Percentiles rank a stretch among this genome's conserved stretches.
Evolutionary conservation across 176 grass and related monocot species (phyloP).

Genomic region (Zizania latifolia): DNA sequence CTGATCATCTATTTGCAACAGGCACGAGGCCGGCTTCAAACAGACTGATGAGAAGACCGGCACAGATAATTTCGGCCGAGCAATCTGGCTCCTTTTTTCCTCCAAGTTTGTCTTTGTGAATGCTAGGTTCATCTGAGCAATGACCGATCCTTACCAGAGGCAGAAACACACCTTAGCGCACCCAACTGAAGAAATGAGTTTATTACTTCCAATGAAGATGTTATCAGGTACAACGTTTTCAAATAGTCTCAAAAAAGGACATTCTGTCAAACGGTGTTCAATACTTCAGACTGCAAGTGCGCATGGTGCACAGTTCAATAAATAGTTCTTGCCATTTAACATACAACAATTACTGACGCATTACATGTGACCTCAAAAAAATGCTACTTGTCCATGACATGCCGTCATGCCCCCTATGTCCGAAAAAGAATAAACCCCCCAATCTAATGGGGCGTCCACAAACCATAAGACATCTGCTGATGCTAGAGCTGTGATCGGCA

Average conservation of each 20-base stretch:
- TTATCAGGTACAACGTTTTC: background rate
- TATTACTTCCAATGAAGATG: background rate
- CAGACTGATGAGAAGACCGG: too few relatives aligned
- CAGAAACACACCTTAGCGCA: background rate
- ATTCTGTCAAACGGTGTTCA: background rate
- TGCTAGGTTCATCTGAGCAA: too few relatives aligned
- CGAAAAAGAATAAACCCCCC: slow-evolving; percentile 6
- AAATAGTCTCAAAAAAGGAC: background rate
- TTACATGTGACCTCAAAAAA: slow-evolving; percentile 18
- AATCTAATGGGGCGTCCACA: slow-evolving; percentile 16
- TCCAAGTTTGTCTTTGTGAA: too few relatives aligned
- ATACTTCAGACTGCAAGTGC: background rate
- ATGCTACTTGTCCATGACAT: background rate
- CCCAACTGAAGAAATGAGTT: background rate
- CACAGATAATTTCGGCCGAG: too few relatives aligned
- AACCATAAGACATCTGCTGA: too few relatives aligned
- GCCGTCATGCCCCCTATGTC: background rate
- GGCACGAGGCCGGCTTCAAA: too few relatives aligned
- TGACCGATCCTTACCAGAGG: too few relatives aligned
- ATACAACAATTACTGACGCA: slow-evolving; percentile 13
- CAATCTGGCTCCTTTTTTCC: too few relatives aligned
- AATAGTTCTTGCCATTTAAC: background rate
- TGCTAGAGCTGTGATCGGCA: background rate
- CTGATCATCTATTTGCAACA: too few relatives aligned
- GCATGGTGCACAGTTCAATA: background rate